A percentile compares a stretch with the other conserved stretches of the same genome.
Conservation (phyloP, 768 basidiomycete genomes). For the Termitomyces sp. region DNA sequence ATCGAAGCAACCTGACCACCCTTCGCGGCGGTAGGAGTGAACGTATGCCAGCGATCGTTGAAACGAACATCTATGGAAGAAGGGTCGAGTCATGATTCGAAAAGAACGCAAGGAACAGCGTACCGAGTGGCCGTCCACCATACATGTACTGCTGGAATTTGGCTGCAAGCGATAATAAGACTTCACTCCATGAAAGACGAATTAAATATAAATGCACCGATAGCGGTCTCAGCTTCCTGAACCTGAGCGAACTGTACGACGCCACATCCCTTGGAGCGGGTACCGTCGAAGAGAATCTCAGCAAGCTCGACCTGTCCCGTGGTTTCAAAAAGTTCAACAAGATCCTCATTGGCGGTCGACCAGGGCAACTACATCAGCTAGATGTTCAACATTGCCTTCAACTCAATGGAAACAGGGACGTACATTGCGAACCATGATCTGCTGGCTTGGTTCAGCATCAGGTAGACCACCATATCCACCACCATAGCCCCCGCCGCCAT, state of each 20-base stretch:
- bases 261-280: conserved; percentile 90
- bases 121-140: conserved; percentile 82
- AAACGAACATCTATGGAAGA: conserved; percentile 71
- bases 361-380: conserved; percentile 70
- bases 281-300: conserved; percentile 91
- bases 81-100: neutral
- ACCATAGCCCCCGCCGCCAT: conserved; percentile 27
- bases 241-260: conserved; percentile 92
- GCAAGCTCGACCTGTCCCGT: conserved; percentile 93
- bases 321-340: conserved; percentile 97
- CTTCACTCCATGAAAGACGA: neutral
- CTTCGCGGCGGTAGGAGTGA: conserved; percentile 83
- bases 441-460: conserved; percentile 84
- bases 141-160: conserved; percentile 98
- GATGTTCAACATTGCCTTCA: neutral
- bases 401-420: conserved; percentile 29
- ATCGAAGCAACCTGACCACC: conserved; percentile 71
- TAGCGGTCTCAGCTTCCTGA: conserved; percentile 89
- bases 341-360: conserved; percentile 98
- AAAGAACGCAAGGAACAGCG: conserved; percentile 17
- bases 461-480: conserved; percentile 25
- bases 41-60: conserved; percentile 95
- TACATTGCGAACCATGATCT: conserved; percentile 98
- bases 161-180: conserved; percentile 32
- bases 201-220: conserved; percentile 43